A percentile compares a stretch with the other conserved stretches of the same genome.
phyloP scores from a whole-genome alignment of 805 yeast species.

The Yamadazyma scolyti region DNA sequence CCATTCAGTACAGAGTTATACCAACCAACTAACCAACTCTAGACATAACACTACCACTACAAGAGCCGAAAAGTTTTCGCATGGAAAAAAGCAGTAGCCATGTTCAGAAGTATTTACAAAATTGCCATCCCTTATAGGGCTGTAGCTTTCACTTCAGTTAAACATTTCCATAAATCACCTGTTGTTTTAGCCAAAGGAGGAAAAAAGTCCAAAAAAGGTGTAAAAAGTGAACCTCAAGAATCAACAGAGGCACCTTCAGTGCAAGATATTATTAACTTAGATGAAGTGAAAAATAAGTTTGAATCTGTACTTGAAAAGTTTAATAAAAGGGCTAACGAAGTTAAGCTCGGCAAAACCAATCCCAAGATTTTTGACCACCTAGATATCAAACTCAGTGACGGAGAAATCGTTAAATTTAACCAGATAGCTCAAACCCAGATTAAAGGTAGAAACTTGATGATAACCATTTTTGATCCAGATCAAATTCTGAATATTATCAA shows the following conservation, averaged over 20 bases:
- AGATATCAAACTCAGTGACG: slow-evolving; percentile 45
- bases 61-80: too few species aligned
- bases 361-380: slow-evolving; percentile 64
- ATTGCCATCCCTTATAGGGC: too few species aligned
- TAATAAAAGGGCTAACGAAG: slow-evolving; percentile 53
- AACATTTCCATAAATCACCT: slow-evolving; percentile 1
- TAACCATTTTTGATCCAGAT: slow-evolving; percentile 87
- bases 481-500: slow-evolving; percentile 67
- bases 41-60: too few species aligned
- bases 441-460: slow-evolving; percentile 63
- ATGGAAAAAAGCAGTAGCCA: too few species aligned
- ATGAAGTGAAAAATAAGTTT: slow-evolving; percentile 41
- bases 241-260: slow-evolving; percentile 1
- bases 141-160: slow-evolving; percentile 1
- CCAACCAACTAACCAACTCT: too few species aligned
- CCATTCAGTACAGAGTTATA: too few species aligned
- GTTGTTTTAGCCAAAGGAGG: slow-evolving; percentile 2
- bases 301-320: slow-evolving; percentile 49
- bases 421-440: slow-evolving; percentile 67
- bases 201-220: slow-evolving; percentile 3
- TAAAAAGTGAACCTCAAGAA: slow-evolving; percentile 1
- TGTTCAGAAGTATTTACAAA: too few species aligned
- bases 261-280: slow-evolving; percentile 22
- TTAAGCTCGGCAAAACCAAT: slow-evolving; percentile 67
- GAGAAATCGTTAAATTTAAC: slow-evolving; percentile 44